Conservation (phyloP, 2,329 filamentous ascomycete genomes). For the Colletotrichum theobromicola region DNA sequence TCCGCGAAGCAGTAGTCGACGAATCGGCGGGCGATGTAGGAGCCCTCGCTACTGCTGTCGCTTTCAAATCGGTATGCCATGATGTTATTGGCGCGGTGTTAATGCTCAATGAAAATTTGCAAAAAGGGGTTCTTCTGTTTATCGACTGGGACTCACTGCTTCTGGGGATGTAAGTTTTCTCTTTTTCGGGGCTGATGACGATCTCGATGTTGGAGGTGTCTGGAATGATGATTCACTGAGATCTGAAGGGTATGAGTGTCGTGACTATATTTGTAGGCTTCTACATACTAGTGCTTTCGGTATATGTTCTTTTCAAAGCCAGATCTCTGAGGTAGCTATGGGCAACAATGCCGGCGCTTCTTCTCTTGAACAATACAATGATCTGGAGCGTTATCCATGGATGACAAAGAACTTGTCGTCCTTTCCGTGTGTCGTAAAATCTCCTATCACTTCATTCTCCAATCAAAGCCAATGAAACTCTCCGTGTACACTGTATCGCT, state of each 20-base stretch:
- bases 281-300: too few relatives aligned
- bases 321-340: not conserved
- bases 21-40: not conserved
- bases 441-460: too few relatives aligned
- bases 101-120: not conserved
- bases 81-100: not conserved
- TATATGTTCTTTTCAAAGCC: not conserved
- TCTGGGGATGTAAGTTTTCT: too few relatives aligned
- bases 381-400: too few relatives aligned
- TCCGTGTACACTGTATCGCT: not conserved
- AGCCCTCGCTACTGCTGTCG: not conserved
- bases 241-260: not conserved
- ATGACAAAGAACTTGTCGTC: not conserved
- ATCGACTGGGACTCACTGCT: not conserved
- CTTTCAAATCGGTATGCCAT: not conserved
- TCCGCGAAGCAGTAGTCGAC: not conserved
- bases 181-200: not conserved
- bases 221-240: not conserved
- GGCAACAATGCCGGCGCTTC: not conserved
- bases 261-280: not conserved
- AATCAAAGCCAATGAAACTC: accelerated
- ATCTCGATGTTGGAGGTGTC: not conserved
- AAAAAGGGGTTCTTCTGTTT: not conserved
- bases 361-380: not conserved
- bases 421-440: too few relatives aligned